These are phyloP conservation scores for Quercus tomentella DNA, from an alignment of 331 rosid genomes.

Conservation along the genomic window DNA sequence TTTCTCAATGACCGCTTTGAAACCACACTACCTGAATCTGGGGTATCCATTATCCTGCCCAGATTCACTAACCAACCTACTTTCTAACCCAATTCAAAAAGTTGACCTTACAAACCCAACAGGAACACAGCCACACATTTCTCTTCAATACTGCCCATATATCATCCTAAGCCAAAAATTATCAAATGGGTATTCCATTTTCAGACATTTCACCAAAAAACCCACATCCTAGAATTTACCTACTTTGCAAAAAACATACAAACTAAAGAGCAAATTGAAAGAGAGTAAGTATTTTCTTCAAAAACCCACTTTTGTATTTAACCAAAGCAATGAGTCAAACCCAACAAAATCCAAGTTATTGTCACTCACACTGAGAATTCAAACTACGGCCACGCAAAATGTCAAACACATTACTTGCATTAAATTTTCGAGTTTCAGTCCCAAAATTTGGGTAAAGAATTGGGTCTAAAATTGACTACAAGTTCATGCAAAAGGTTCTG, in stretches of 20 bases:
- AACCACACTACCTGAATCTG: constrained; percentile 42
- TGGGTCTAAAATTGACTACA: neutral
- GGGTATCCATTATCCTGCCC: constrained; percentile 43
- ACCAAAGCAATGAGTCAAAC: neutral
- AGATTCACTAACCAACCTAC: neutral
- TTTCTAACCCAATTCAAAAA: constrained; percentile 1
- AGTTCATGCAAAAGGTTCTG: neutral
- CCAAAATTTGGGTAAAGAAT: neutral
- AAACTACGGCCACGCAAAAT: neutral
- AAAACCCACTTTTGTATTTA: neutral
- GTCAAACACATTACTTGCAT: neutral
- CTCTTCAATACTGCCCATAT: neutral
- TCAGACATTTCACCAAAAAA: constrained; percentile 8
- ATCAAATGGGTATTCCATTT: constrained; percentile 24
- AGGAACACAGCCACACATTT: constrained; percentile 8
- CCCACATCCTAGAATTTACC: neutral
- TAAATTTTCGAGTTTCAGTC: neutral
- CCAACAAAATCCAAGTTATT: neutral
- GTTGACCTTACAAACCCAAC: constrained; percentile 4
- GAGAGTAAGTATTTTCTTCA: neutral
- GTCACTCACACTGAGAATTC: neutral
- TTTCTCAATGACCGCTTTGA: constrained; percentile 62
- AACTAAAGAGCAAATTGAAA: neutral
- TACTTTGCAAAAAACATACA: neutral
- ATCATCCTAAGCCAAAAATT: neutral